Evolutionary conservation across 495 filamentous ascomycete genomes (phyloP), one percentile per base, ranked within the genome.

Genomic region (Aspergillus homomorphus): DNA sequence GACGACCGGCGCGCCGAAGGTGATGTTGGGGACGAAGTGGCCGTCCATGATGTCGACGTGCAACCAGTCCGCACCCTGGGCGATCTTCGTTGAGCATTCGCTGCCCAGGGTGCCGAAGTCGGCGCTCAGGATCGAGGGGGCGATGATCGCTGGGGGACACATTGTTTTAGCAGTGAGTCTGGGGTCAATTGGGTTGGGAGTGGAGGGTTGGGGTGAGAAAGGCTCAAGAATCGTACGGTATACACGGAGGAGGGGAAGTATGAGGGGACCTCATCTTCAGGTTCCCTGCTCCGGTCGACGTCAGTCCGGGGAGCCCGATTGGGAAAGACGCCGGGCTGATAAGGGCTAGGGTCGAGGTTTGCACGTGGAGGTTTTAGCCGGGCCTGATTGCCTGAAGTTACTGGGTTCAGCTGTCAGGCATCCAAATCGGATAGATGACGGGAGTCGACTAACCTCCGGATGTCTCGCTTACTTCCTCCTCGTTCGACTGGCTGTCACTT

Each of bases 11-110:
- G 89, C 87, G 45, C 94, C 94, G 71, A 97, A 96, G 51, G 94
- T 98, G 71, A 98, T 91, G 76, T 98, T 98, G 4, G 94, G 94
- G 9, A 98, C 94, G 69, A 98, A 98, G 73, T 98, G 94, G 56
- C 95, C 88, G 71, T 98, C 93, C 92, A 93, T 96, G 71, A 94
- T 93, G 71, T 96, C 89, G 63, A 92, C 82, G 55, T 78, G 75
- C 41, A 78, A 69, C 75, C 94, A 97, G 79, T 96, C 89, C 56
- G 92, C 89, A 45, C 91, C 90, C 51, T 89, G 79, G 21, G 78
- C 77, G 60, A 98, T 96, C 55, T 89, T 96, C 54, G 82, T 78
- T 19, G 83, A 83, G 76, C 94, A 98, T 72, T 89, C 94, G 64
- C 80, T 80, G 66, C 92, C 90, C 45, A 98, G 86, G 56, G 85